Conservation (phyloP, 805 yeast genomes). For the Myxozyma udenii region DNA sequence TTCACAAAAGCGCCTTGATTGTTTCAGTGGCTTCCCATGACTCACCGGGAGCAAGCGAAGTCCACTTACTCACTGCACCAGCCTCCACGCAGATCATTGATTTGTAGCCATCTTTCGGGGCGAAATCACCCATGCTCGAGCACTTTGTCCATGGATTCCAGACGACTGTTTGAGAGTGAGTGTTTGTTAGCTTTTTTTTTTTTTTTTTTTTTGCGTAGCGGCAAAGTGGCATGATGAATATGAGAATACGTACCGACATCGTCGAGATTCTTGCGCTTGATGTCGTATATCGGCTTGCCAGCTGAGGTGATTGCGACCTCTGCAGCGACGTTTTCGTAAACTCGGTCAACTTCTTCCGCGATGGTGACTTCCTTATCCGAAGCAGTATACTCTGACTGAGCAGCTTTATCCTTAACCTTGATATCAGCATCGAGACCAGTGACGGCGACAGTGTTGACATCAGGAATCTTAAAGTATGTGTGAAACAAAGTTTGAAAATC, state of each 20-base stretch:
- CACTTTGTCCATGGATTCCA: conserved; percentile 97
- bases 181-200: not conserved
- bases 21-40: conserved; percentile 73
- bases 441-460: conserved; percentile 73
- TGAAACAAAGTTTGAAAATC: conserved; percentile 95
- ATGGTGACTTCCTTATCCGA: conserved; percentile 35
- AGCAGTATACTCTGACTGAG: conserved; percentile 47
- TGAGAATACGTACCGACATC: conserved; percentile 42
- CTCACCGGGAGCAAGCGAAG: conserved; percentile 62
- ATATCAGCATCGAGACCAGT: conserved; percentile 73
- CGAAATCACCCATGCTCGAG: conserved; percentile 81
- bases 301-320: conserved; percentile 62
- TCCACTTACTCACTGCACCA: conserved; percentile 75
- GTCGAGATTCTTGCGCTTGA: conserved; percentile 60
- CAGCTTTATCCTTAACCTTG: conserved; percentile 83
- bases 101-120: conserved; percentile 77
- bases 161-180: conserved; percentile 51
- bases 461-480: conserved; percentile 73
- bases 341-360: conserved; percentile 71
- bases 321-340: conserved; percentile 62
- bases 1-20: conserved; percentile 35
- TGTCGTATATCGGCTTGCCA: conserved; percentile 67
- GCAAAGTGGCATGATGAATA: not conserved
- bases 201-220: not conserved
- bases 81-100: conserved; percentile 95